Evolutionary conservation across 139 green algal species (phyloP), one percentile per base, ranked within the genome.

Genomic region (Chlorella vulgaris): DNA sequence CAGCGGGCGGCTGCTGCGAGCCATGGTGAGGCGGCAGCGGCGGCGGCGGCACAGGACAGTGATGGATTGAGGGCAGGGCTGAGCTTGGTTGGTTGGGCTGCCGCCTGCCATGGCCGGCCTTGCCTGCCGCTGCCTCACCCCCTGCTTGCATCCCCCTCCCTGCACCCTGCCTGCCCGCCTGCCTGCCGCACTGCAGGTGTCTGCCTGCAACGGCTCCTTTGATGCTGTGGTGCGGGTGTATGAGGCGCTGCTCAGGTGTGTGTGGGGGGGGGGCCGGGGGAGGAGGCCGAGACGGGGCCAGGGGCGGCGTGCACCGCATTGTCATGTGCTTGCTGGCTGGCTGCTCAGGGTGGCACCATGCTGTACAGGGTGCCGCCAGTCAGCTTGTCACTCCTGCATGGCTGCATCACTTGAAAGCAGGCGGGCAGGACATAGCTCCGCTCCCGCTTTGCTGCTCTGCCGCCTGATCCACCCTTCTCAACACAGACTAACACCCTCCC

Each of bases 201-300:
- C 7, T 7, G 80, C 80, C 2, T 87, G 81, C 51, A 24, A 43
- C 26, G 75, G 76, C 2, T 83, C 84, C 19, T 86, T 76, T 50
- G 82, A 88, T 40, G 71, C 76, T 6, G 69, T 74, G n/a, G 55
- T 90, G 13, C 80, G 70, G 15, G 51, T 55, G 8, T 88, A 88
- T 47, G 83, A 88, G 38, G 28, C 60, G 28, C 55, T 88, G 67
- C 77, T 88, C 50, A 77, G 76, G 62, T 75, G 31, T 0, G 76
- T 7, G 10, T 61, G 4, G 36, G 33, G 13, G 6, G 8, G 7
- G 19, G 66, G 28, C 33, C 4, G 18, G 26, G 61, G 7, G 3
- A 62, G 53, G 8, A 31, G 7, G n/a, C 5, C n/a, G n/a, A n/a
- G n/a, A n/a, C n/a, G n/a, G n/a, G n/a, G n/a, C n/a, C n/a, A n/a